Conservation (phyloP, 768 basidiomycete genomes). For the Thelephora ganbajun region DNA sequence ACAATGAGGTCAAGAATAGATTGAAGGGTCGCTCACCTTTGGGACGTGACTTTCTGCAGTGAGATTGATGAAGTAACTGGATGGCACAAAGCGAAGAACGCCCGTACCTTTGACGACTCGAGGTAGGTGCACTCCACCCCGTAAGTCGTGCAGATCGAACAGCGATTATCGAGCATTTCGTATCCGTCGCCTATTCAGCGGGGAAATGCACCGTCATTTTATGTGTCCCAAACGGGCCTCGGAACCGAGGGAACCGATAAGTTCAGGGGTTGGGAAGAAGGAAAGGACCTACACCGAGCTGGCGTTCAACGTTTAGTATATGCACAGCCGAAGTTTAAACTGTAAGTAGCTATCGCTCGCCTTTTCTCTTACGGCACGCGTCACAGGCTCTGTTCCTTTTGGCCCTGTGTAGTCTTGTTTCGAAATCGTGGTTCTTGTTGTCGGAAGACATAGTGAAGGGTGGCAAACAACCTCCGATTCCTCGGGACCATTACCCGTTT, state of each 20-base stretch:
- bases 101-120: slow-evolving; percentile 13
- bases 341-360: not conserved
- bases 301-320: no score
- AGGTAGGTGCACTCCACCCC: slow-evolving; percentile 14
- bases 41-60: not conserved
- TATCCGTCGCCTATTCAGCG: slow-evolving; percentile 15
- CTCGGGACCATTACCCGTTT: no score
- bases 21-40: not conserved
- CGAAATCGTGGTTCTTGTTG: no score
- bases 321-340: not conserved
- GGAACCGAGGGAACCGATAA: no score
- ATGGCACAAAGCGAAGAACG: not conserved
- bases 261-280: not conserved
- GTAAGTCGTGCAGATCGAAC: slow-evolving; percentile 14
- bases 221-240: no score
- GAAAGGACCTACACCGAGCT: not conserved
- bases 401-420: no score
- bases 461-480: no score
- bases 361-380: not conserved
- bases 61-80: not conserved
- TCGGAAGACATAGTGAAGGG: no score
- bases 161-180: slow-evolving; percentile 11
- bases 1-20: not conserved
- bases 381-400: not conserved
- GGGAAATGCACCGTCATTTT: no score